Percentiles rank a stretch among this genome's conserved stretches.
Conservation (phyloP, 495 filamentous ascomycete genomes). For the Hypoxylon crocopeplum region DNA sequence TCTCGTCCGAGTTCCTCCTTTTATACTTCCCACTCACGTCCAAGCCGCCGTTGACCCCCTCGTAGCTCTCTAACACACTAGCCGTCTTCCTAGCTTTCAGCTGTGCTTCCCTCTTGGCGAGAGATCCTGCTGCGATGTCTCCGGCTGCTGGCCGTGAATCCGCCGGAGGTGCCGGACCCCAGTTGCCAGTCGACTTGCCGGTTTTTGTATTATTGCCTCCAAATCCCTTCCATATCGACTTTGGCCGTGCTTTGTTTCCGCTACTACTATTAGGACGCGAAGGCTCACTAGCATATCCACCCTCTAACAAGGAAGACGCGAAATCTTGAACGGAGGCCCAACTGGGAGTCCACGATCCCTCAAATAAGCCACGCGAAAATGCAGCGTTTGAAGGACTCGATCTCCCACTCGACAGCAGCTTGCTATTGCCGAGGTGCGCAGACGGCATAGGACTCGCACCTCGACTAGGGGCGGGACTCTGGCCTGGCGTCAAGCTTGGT, state of each 20-base stretch:
- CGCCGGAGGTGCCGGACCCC: constrained; percentile 50
- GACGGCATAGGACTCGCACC: constrained; percentile 52
- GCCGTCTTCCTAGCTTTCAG: constrained; percentile 56
- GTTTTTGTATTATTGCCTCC: constrained; percentile 27
- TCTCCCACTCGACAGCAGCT: constrained; percentile 36
- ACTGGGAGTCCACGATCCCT: constrained; percentile 52
- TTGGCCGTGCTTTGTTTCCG: constrained; percentile 35
- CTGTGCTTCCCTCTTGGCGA: constrained; percentile 53
- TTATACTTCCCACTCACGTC: constrained; percentile 59
- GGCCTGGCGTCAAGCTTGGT: constrained; percentile 16
- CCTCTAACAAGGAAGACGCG: constrained; percentile 50
- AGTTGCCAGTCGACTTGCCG: constrained; percentile 35
- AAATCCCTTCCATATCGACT: constrained; percentile 42
- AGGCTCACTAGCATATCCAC: constrained; percentile 42
- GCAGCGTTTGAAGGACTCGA: constrained; percentile 44
- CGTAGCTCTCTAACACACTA: constrained; percentile 59
- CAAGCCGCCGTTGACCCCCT: constrained; percentile 54
- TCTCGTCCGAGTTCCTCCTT: constrained; percentile 60
- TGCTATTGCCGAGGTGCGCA: constrained; percentile 44
- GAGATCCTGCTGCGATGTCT: constrained; percentile 57
- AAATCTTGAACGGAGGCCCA: constrained; percentile 56
- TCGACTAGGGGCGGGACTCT: constrained; percentile 41
- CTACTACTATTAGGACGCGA: constrained; percentile 43
- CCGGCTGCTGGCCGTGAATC: constrained; percentile 45
- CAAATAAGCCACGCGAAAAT: constrained; percentile 46